These are phyloP conservation scores for Stylosanthes scabra DNA, from an alignment of 331 rosid genomes.

Conservation along the genomic window DNA sequence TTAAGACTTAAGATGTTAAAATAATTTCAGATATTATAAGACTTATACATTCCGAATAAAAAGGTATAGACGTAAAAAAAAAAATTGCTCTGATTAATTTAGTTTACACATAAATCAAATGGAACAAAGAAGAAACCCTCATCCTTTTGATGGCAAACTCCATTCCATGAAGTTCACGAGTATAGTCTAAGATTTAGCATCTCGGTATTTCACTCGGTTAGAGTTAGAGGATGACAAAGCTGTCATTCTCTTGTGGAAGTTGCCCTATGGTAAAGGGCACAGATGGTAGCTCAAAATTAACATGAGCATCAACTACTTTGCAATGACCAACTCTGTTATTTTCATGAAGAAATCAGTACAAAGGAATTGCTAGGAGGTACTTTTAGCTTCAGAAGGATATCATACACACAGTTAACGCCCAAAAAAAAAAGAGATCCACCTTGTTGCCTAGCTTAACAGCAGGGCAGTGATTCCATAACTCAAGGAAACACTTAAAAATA, in stretches of 20 bases:
- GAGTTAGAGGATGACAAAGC: not conserved
- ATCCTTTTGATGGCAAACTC: not conserved
- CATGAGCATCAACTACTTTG: slow-evolving; percentile 22
- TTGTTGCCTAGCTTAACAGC: not conserved
- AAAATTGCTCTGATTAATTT: not conserved
- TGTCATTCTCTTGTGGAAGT: not conserved
- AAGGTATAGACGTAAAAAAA: not conserved
- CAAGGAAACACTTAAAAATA: not conserved
- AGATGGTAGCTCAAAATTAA: not conserved
- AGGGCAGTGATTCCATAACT: not conserved
- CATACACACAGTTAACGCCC: not conserved
- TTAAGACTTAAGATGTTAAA: not conserved
- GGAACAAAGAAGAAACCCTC: slow-evolving; percentile 8
- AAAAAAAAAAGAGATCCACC: not conserved
- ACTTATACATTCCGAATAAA: not conserved
- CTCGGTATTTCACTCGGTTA: not conserved
- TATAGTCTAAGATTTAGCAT: not conserved
- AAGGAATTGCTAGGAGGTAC: not conserved
- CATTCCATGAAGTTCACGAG: not conserved
- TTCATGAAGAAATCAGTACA: not conserved
- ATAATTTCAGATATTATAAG: not conserved
- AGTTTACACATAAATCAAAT: not conserved
- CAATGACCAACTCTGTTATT: too few species aligned
- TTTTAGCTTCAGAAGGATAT: not conserved
- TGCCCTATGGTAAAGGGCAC: not conserved